Base-by-base conservation (phyloP, 2,329 filamentous ascomycete species). In the Colletotrichum salicis region DNA sequence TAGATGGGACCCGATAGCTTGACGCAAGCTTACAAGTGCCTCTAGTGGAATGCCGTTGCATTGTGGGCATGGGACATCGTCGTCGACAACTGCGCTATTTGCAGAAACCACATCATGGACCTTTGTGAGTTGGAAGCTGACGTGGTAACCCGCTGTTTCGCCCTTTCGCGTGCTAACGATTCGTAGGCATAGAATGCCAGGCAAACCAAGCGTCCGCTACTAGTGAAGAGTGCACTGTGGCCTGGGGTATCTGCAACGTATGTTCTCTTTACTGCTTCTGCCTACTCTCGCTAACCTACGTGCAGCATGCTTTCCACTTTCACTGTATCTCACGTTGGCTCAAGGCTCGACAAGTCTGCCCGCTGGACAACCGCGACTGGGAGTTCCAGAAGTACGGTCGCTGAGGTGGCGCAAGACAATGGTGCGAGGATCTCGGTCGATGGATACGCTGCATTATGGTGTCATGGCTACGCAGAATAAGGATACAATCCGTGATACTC, bases 61-160 rank as follows among this genome's bases (percentile, higher is more conserved):
- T 88, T 99, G 2, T 99, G 96, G 96, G 96, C 96, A 0, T 99
- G 96, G 96, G 96, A 99, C 81, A 99, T 99, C 71, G 95, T 98
- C 37, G 96, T 99, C 73, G 96, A 99, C 85, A 99, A 99, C 88
- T 99, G 96, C 82, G 96, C 96, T 78, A 99, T 99, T 81, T 99
- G 96, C 87, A 90, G 96, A 81, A 99, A 99, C 82, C 96, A 99
- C 83, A 99, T 99, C 83, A 99, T 99, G 96, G 96, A 99, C 83
- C 88, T 99, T 33, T 99, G 96, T 95, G 86, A 77, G 91, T 82
- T 19, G 22, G 12, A 22, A 10, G 7, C 27, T 10, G 24, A 13
- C 31, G 19, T 2, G 19, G 6, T n/a, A 12, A 15, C 19, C 22
- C 19, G 6, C 22, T 19, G 11, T 52, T 22, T 66, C 13, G 11